These are phyloP conservation scores for Sicyos baderoa DNA, from an alignment of 306 rosid genomes.

Conservation along the genomic window DNA sequence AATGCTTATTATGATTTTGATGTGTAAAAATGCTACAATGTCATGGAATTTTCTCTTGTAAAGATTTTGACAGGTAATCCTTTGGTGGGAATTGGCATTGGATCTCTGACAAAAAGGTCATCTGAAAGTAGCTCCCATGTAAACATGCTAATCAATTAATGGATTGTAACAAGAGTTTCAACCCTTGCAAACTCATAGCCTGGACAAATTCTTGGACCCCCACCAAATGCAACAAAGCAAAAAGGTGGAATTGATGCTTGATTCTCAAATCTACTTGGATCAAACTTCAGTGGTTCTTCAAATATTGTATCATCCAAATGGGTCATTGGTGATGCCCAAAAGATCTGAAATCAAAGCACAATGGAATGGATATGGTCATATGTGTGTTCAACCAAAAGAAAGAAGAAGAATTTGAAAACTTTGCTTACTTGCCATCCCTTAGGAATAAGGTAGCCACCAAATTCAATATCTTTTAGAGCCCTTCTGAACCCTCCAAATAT, in stretches of 20 bases:
- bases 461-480: slow-evolving; percentile 47
- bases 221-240: slow-evolving; percentile 59
- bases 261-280: slow-evolving; percentile 62
- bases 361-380: neutral
- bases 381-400: neutral
- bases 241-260: slow-evolving; percentile 47
- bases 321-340: slow-evolving; percentile 53
- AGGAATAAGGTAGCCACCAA: slow-evolving; percentile 51
- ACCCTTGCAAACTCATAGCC: slow-evolving; percentile 58
- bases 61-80: slow-evolving; percentile 46
- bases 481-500: slow-evolving; percentile 48
- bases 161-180: slow-evolving; percentile 53
- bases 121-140: slow-evolving; percentile 59
- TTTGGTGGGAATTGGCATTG: slow-evolving; percentile 43
- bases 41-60: slow-evolving; percentile 23
- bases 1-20: neutral
- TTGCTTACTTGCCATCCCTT: slow-evolving; percentile 81
- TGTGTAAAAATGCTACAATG: neutral
- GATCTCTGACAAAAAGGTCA: slow-evolving; percentile 47
- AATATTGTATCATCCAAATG: slow-evolving; percentile 52
- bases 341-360: slow-evolving; percentile 31
- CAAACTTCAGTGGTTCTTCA: slow-evolving; percentile 53
- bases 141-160: slow-evolving; percentile 50
- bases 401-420: neutral
- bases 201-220: slow-evolving; percentile 61